Evolutionary conservation across 2,329 filamentous ascomycete species (phyloP).

Genomic region (Epichloe scottii): DNA sequence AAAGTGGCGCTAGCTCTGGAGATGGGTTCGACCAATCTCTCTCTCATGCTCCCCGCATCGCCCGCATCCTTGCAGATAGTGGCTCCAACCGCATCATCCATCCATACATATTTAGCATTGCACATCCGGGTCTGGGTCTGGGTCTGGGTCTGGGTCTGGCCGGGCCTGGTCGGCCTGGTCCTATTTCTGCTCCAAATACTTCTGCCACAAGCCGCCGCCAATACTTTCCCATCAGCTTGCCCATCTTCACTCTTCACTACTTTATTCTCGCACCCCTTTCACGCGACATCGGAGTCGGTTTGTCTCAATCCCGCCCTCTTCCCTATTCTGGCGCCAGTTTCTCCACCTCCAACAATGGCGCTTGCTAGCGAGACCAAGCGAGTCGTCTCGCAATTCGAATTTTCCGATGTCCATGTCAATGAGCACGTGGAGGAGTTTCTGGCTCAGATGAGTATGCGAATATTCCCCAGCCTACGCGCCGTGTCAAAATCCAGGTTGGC

Average conservation of each 20-base stretch:
- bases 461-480: neutral
- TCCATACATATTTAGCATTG: too few relatives aligned
- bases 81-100: too few relatives aligned
- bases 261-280: constrained; percentile 16
- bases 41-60: constrained; percentile 7
- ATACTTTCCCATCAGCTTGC: constrained; percentile 25
- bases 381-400: constrained; percentile 78
- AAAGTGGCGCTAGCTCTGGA: constrained; percentile 5
- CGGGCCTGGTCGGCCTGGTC: neutral
- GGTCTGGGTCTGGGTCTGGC: neutral
- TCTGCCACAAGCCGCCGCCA: neutral
- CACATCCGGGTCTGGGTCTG: too few relatives aligned
- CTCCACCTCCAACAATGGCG: constrained; percentile 46
- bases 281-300: constrained; percentile 29
- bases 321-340: constrained; percentile 39
- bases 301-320: constrained; percentile 45
- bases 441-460: constrained; percentile 56
- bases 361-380: constrained; percentile 61
- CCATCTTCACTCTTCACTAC: constrained; percentile 26
- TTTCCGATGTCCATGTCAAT: constrained; percentile 65
- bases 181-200: neutral
- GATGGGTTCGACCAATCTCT: too few relatives aligned
- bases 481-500: neutral
- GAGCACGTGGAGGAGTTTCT: constrained; percentile 77
- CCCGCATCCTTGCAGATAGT: neutral